A percentile compares a stretch with the other conserved stretches of the same genome.
Evolutionary conservation across 352 stramenopile species (phyloP).

Genomic region (Phytopythium sindhum): DNA sequence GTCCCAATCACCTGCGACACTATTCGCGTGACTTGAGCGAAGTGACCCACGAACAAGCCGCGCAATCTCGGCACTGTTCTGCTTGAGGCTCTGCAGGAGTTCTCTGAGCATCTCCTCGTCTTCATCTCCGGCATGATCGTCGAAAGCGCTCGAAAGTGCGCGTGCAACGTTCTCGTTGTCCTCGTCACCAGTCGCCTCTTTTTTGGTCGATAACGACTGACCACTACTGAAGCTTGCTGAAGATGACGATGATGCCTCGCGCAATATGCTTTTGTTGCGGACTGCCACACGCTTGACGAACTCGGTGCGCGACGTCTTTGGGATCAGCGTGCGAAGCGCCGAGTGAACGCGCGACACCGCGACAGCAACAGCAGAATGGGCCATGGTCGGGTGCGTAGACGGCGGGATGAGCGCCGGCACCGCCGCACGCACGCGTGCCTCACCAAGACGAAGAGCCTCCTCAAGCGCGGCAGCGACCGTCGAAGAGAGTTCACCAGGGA

Average conservation of each 20-base stretch:
- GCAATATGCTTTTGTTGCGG: conserved; percentile 41
- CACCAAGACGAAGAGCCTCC: conserved; percentile 26
- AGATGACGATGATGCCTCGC: conserved; percentile 19
- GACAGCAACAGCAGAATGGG: conserved; percentile 26
- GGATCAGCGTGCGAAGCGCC: conserved; percentile 31
- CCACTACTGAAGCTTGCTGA: background rate
- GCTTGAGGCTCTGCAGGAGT: conserved; percentile 16
- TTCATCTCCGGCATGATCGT: conserved; percentile 5
- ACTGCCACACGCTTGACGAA: conserved; percentile 45
- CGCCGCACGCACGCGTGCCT: conserved; percentile 25
- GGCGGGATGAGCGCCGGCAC: conserved; percentile 35
- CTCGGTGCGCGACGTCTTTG: conserved; percentile 39
- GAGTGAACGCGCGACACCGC: conserved; percentile 26
- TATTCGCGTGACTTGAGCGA: no score
- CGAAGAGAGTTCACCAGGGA: conserved; percentile 22
- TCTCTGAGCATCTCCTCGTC: conserved; percentile 8
- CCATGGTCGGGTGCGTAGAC: conserved; percentile 34
- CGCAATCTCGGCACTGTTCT: conserved; percentile 14
- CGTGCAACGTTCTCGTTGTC: conserved; percentile 3
- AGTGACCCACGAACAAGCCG: conserved; percentile 1
- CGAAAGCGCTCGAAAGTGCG: conserved; percentile 13
- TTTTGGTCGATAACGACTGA: background rate
- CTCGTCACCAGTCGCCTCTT: conserved; percentile 4
- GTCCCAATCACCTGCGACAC: background rate
- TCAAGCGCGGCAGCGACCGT: conserved; percentile 22